A percentile compares a stretch with the other conserved stretches of the same genome.
phyloP scores from a whole-genome alignment of 768 basidiomycete species.

The Ramaria sp. region DNA sequence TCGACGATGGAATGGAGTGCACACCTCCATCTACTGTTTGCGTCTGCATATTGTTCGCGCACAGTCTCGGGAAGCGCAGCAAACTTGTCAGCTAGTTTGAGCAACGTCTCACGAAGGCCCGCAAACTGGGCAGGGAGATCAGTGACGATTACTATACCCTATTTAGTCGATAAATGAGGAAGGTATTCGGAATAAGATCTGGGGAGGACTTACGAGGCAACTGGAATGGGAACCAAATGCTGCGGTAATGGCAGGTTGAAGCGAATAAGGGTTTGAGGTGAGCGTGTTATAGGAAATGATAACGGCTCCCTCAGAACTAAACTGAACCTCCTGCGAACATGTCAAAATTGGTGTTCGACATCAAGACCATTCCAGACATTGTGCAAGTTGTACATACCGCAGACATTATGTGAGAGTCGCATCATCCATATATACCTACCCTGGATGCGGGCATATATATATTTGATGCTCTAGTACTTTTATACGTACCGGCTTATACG shows the following conservation, averaged over 20 bases:
- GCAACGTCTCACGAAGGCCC: conserved; percentile 54
- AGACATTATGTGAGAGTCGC: no score
- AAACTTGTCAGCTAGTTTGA: conserved; percentile 69
- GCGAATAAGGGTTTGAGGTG: conserved; percentile 38
- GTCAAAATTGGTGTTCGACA: not conserved
- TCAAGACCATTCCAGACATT: no score
- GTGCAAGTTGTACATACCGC: no score
- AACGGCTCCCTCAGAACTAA: conserved; percentile 38
- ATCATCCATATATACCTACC: no score
- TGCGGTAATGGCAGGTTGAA: conserved; percentile 47
- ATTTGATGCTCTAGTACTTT: no score
- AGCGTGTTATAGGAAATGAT: conserved; percentile 54
- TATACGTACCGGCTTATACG: no score
- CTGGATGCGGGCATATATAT: no score
- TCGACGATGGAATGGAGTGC: not conserved
- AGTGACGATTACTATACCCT: conserved; percentile 68
- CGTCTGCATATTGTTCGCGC: conserved; percentile 69
- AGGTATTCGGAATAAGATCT: not conserved
- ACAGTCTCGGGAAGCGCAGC: conserved; percentile 53
- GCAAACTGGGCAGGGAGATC: conserved; percentile 67
- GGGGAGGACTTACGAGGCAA: conserved; percentile 31
- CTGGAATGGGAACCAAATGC: conserved; percentile 76
- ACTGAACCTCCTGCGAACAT: conserved; percentile 1
- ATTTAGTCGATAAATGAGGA: not conserved
- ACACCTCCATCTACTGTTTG: conserved; percentile 65